Evolutionary conservation across 2,329 filamentous ascomycete genomes (phyloP), one percentile per base, ranked within the genome.

Genomic region (Chaetomium olivaceum): DNA sequence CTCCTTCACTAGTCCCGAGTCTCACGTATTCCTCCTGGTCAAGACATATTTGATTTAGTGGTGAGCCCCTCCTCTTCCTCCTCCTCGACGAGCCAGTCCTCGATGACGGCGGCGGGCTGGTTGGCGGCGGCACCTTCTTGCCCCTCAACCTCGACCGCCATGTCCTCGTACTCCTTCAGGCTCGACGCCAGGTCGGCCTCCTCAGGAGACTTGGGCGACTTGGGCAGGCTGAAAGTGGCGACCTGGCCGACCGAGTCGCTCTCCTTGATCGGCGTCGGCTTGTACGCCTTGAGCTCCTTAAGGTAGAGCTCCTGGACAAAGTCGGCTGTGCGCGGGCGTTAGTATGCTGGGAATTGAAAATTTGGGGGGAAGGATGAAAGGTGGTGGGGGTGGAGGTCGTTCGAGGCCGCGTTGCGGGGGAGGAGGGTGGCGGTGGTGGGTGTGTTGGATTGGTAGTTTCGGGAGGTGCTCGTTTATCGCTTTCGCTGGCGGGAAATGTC

Each of bases 231-330:
- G 85, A 98, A 99, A 79, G 88, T 91, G 79, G 95, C 91, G 74
- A 98, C 95, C 74, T 96, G 91, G 77, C 92, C 93, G 74, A 94
- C 90, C 77, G 93, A 84, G 77, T 98, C 95, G 75, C 87, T 87
- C 70, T 92, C 85, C 86, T 97, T 97, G 82, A 94, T 78, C 72
- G 88, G 83, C 64, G 91, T 84, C 70, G 89, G 83, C 87, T 98
- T 98, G 90, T 97, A 98, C 81, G 88, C 87, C 83, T 94, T 95
- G 78, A 99, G 89, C 82, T 98, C 93, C 80, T 90, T 91, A 74
- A 99, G 89, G 86, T 99, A 99, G 77, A 99, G 87, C 79, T 98
- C 94, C 83, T 98, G 95, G 75, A 99, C 92, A 76, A 97, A 88
- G 81, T 99, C 95, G 88, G 92, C 95, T 98, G 77, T 71, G 21